A percentile compares a stretch with the other conserved stretches of the same genome.
These are phyloP conservation scores for Calonectria honghensis DNA, from an alignment of 2,329 filamentous ascomycete genomes.

Conservation along the genomic window DNA sequence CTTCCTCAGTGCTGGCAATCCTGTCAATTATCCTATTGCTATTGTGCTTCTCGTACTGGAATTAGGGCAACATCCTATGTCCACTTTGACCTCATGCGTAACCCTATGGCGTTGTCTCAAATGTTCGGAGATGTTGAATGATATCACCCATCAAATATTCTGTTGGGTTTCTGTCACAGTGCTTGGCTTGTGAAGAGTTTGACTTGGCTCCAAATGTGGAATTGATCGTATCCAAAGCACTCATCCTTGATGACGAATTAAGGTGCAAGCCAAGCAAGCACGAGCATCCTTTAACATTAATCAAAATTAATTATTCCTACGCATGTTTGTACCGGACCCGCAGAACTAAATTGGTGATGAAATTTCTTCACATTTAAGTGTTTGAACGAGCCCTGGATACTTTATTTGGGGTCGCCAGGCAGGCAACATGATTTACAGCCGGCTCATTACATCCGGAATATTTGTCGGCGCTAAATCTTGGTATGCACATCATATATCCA, in stretches of 20 bases:
- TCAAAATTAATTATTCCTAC: slow-evolving; percentile 1
- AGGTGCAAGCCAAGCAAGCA: neutral
- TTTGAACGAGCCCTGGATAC: neutral
- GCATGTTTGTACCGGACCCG: neutral
- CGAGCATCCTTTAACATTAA: slow-evolving; percentile 6
- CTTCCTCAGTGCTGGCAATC: neutral
- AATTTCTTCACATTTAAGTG: neutral
- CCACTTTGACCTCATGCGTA: neutral
- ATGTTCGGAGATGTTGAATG: neutral
- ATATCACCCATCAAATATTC: neutral
- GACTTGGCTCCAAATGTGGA: neutral
- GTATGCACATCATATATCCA: neutral
- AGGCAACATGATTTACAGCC: neutral
- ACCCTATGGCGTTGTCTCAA: neutral
- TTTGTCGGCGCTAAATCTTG: neutral
- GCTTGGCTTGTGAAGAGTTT: neutral
- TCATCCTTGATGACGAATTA: neutral
- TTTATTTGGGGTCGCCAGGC: neutral
- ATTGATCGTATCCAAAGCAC: neutral
- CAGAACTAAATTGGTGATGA: neutral
- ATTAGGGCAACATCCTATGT: neutral
- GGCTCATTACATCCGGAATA: neutral
- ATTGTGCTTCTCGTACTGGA: neutral
- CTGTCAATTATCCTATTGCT: no score
- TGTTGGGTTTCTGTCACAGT: neutral